phyloP scores from a whole-genome alignment of 495 filamentous ascomycete genomes.

The Hamigera avellanea region DNA sequence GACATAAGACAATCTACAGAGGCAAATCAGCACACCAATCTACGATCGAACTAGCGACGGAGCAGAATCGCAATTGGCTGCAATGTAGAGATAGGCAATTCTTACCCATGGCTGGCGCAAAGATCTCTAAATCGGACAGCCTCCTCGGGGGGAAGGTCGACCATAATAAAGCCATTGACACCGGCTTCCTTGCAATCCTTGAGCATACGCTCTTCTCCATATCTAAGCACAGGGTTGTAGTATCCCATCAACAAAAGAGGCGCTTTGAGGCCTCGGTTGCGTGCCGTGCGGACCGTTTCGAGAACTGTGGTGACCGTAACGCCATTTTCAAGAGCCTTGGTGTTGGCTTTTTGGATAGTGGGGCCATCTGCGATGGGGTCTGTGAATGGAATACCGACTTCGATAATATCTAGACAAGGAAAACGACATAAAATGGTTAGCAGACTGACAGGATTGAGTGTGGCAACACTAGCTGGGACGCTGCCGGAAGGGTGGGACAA shows the following conservation, averaged over 20 bases:
- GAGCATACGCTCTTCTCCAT: slow-evolving; percentile 84
- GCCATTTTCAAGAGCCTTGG: slow-evolving; percentile 76
- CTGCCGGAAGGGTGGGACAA: too few relatives aligned
- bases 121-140: slow-evolving; percentile 81
- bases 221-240: slow-evolving; percentile 89
- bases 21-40: slow-evolving; percentile 1
- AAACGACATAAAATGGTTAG: not conserved
- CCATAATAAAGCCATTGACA: slow-evolving; percentile 95
- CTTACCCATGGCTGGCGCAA: slow-evolving; percentile 64
- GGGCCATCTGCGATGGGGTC: slow-evolving; percentile 95
- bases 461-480: too few relatives aligned
- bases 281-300: slow-evolving; percentile 66
- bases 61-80: too few relatives aligned
- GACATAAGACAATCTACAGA: slow-evolving; percentile 71
- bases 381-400: slow-evolving; percentile 78
- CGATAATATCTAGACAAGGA: slow-evolving; percentile 36
- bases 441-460: too few relatives aligned
- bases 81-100: slow-evolving; percentile 1
- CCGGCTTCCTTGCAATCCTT: slow-evolving; percentile 75
- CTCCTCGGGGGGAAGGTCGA: slow-evolving; percentile 94
- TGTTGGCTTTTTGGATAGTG: slow-evolving; percentile 87
- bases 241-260: slow-evolving; percentile 97
- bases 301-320: slow-evolving; percentile 69
- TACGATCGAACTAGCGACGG: too few relatives aligned
- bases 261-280: slow-evolving; percentile 60